Conservation (phyloP, 257 asterid genomes). For the Nicotiana tomentosiformis region DNA sequence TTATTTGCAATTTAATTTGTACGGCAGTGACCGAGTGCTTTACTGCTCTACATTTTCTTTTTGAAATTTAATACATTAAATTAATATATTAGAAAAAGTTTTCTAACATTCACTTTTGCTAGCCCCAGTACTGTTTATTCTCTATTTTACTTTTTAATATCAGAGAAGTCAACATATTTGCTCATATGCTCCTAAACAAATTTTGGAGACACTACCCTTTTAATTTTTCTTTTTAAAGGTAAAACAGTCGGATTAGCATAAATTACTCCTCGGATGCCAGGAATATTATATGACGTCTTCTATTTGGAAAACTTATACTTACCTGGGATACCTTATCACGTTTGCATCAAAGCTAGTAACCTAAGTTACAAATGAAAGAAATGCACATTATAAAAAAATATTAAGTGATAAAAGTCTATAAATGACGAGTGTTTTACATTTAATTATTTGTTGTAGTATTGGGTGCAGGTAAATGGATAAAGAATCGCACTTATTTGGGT, state of each 20-base stretch:
- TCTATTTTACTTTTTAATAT: background rate
- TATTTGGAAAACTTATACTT: too few relatives aligned
- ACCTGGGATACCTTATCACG: too few relatives aligned
- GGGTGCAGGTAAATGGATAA: too few relatives aligned
- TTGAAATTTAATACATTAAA: background rate
- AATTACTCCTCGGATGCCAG: background rate
- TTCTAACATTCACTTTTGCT: too few relatives aligned
- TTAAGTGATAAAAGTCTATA: too few relatives aligned
- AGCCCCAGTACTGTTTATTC: background rate
- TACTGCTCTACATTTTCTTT: background rate
- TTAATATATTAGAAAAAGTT: background rate
- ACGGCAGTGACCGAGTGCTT: background rate
- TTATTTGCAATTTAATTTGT: background rate
- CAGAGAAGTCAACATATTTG: background rate
- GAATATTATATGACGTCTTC: background rate
- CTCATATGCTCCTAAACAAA: background rate
- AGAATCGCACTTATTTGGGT: constrained; percentile 12
- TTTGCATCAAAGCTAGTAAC: too few relatives aligned
- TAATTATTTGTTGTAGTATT: too few relatives aligned
- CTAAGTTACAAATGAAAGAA: too few relatives aligned
- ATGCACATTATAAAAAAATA: too few relatives aligned
- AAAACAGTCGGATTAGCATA: background rate
- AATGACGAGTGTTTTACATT: too few relatives aligned
- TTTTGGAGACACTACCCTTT: too few relatives aligned
- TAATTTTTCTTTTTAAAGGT: background rate